Conservation (phyloP, 495 filamentous ascomycete genomes). For the Glutinoglossum americanum region DNA sequence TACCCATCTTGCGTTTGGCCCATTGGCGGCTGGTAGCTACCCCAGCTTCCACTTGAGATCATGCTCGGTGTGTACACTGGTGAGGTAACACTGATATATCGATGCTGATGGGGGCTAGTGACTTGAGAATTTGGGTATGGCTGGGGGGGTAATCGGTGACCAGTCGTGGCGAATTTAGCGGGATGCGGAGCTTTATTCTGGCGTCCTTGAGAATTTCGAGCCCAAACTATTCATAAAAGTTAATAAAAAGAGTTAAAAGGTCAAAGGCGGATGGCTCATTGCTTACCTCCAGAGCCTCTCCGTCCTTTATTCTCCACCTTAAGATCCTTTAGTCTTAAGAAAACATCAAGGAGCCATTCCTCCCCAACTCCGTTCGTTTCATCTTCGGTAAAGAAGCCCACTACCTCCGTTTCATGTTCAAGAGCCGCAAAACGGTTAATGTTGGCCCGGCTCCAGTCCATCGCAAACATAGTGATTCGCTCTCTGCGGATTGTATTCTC, state of each 20-base stretch:
- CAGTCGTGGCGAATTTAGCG: neutral
- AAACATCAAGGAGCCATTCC: conserved; percentile 11
- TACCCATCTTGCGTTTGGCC: neutral
- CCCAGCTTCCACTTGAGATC: neutral
- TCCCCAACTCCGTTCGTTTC: conserved; percentile 8
- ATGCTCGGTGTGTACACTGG: neutral
- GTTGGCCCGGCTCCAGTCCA: neutral
- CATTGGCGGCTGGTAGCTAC: neutral
- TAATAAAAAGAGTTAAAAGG: neutral
- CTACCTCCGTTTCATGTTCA: neutral
- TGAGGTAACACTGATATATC: neutral
- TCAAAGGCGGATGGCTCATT: neutral
- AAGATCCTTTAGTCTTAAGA: conserved; percentile 1
- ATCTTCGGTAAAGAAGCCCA: conserved; percentile 10
- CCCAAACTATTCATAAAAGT: neutral
- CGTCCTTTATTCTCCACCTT: neutral
- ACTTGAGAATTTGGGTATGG: neutral
- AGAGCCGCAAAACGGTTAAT: neutral
- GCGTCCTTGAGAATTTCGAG: neutral
- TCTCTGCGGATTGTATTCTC: neutral
- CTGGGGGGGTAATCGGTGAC: neutral
- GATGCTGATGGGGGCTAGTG: neutral
- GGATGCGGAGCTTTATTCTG: neutral
- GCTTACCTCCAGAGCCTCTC: neutral
- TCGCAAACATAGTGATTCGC: neutral